Base-by-base conservation (phyloP, 2,329 filamentous ascomycete species). In the Penicillium sp. region DNA sequence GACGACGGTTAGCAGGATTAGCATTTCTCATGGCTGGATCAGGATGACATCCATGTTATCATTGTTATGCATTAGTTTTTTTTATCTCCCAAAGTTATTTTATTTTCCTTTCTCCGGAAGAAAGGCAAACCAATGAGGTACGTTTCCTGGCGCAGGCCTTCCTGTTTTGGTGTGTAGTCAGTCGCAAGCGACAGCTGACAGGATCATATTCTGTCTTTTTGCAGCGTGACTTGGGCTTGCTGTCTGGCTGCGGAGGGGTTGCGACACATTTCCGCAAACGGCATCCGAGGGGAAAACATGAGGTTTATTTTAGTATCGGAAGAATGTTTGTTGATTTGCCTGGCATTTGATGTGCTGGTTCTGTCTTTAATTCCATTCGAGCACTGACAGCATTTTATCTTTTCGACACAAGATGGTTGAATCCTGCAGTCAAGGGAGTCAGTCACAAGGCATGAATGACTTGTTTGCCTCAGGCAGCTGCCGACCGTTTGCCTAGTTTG, bases 21-120 rank as follows among this genome's bases (percentile, higher is more conserved):
- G 7, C 9, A 38, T 38, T 38, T 38, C 33, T 38, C 18, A 45
- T 35, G 8, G 24, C 47, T 50, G 42, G 55, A 49, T 55, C 56
- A 58, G 56, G 45, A 58, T 53, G 55, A 48, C 55, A 53, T 52
- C 28, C 14, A 65, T 67, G 63, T 59, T 66, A 67, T 71, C 67
- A 70, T 63, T 54, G 67, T 70, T 68, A 40, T 28, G 35, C 24
- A n/a, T 21, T n/a, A 28, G 35, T 9, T 30, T 30, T 11, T 30
- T 30, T 11, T 30, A 9, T 11, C 28, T 9, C 28, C 8, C 8
- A 11, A 52, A 12, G 50, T 46, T 52, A 35, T 23, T 45, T n/a
- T 33, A 8, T 26, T 16, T 18, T 21, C 24, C 18, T 46, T 46
- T 23, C 14, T 40, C 26, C 49, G n/a, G 40, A 43, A 38, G 12